Conservation (phyloP, 345 rosid species). For the Pugionium dolabratum region DNA sequence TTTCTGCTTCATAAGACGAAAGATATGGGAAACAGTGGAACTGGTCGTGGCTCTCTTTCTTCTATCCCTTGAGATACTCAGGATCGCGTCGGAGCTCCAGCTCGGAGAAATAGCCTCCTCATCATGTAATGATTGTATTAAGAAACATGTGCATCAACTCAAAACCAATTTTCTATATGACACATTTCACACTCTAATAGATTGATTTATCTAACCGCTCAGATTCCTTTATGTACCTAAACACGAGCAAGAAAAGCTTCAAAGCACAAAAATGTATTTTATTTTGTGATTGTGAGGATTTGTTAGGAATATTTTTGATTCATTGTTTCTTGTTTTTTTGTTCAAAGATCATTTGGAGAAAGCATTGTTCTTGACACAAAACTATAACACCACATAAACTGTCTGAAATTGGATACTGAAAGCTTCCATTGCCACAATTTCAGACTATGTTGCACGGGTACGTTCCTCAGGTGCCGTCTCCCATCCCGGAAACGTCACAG, state of each 20-base stretch:
- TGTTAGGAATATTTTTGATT: slow-evolving; percentile 26
- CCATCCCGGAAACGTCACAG: too few species aligned
- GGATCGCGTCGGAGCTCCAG: slow-evolving; percentile 31
- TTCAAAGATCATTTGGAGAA: slow-evolving; percentile 29
- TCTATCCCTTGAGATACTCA: slow-evolving; percentile 36
- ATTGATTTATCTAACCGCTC: slow-evolving; percentile 6
- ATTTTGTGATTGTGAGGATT: neutral
- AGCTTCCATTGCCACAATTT: slow-evolving; percentile 17
- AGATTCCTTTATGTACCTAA: slow-evolving; percentile 17
- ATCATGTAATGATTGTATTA: neutral
- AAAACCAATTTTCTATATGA: too few species aligned
- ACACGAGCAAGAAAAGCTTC: neutral
- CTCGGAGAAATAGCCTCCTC: slow-evolving; percentile 23
- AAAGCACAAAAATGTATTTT: slow-evolving; percentile 3
- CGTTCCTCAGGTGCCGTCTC: too few species aligned
- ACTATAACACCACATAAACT: slow-evolving; percentile 27
- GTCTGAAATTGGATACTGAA: slow-evolving; percentile 25
- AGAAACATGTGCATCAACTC: too few species aligned
- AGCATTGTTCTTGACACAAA: slow-evolving; percentile 37
- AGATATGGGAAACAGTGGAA: slow-evolving; percentile 65
- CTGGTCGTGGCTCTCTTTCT: slow-evolving; percentile 25
- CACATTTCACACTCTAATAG: too few species aligned
- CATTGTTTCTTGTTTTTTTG: slow-evolving; percentile 24
- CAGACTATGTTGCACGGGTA: too few species aligned
- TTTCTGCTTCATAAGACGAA: slow-evolving; percentile 91